Evolutionary conservation across 2,329 filamentous ascomycete species (phyloP).

Genomic region (Tolypocladium tundrense): DNA sequence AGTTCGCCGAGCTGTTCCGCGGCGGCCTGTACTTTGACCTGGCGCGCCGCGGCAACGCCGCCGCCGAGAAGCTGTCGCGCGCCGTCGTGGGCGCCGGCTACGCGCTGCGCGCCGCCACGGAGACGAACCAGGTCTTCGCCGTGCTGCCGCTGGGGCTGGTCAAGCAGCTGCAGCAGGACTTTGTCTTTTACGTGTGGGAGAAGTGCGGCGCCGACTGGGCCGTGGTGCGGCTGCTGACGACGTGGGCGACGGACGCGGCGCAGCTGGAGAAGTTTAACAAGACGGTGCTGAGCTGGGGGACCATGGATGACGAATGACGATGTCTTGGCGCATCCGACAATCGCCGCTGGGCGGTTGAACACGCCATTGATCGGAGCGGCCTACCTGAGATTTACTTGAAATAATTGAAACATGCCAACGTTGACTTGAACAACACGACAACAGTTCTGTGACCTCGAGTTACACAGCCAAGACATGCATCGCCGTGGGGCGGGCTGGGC

Average conservation of each 20-base stretch:
- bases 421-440: too few species aligned
- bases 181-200: conserved; percentile 39
- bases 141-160: conserved; percentile 28
- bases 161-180: conserved; percentile 27
- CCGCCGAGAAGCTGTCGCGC: conserved; percentile 31
- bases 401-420: too few species aligned
- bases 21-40: conserved; percentile 34
- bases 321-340: too few species aligned
- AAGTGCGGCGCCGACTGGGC: conserved; percentile 25
- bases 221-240: conserved; percentile 36
- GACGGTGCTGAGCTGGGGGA: conserved; percentile 13
- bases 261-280: conserved; percentile 28
- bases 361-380: too few species aligned
- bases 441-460: neutral
- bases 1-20: conserved; percentile 38
- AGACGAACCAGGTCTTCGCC: conserved; percentile 43
- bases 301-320: too few species aligned
- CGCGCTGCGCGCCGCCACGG: conserved; percentile 29
- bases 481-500: neutral
- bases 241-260: conserved; percentile 35
- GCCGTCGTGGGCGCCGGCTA: conserved; percentile 32
- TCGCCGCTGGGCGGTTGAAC: too few species aligned
- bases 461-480: neutral
- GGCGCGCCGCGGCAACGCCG: conserved; percentile 31
- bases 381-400: too few species aligned